These are phyloP conservation scores for Mycotypha africana DNA, from an alignment of 371 early-diverging fungal species.

Conservation along the genomic window DNA sequence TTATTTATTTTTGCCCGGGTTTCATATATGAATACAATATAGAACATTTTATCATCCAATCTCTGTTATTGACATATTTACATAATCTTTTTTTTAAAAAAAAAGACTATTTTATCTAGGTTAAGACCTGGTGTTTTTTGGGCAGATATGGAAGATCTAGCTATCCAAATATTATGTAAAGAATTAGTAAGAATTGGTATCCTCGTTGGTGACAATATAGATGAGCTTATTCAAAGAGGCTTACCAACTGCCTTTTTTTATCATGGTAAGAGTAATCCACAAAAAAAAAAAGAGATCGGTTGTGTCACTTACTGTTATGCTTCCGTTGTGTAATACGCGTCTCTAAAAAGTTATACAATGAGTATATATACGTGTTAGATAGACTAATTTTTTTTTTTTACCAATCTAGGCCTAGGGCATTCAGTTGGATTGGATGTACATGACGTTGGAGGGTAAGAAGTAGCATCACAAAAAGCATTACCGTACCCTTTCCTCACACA, in stretches of 20 bases:
- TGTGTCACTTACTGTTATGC: background rate
- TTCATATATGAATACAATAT: background rate
- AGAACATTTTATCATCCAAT: background rate
- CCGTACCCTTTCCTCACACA: no score
- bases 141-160: constrained; percentile 81
- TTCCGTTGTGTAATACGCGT: no score
- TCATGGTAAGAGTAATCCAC: constrained; percentile 54
- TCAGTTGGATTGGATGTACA: constrained; percentile 78
- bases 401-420: constrained; percentile 39
- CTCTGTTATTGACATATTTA: background rate
- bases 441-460: constrained; percentile 84
- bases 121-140: constrained; percentile 75
- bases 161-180: constrained; percentile 59
- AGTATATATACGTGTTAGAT: no score
- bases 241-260: constrained; percentile 80
- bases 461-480: no score
- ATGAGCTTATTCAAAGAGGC: constrained; percentile 56
- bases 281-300: background rate
- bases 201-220: constrained; percentile 46
- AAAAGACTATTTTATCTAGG: constrained; percentile 37
- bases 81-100: background rate
- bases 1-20: no score
- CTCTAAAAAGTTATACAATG: no score
- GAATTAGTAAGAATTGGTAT: constrained; percentile 68
- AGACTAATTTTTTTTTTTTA: background rate